Evolutionary conservation across 2,329 filamentous ascomycete species (phyloP).

Genomic region (Aschersonia sp.): DNA sequence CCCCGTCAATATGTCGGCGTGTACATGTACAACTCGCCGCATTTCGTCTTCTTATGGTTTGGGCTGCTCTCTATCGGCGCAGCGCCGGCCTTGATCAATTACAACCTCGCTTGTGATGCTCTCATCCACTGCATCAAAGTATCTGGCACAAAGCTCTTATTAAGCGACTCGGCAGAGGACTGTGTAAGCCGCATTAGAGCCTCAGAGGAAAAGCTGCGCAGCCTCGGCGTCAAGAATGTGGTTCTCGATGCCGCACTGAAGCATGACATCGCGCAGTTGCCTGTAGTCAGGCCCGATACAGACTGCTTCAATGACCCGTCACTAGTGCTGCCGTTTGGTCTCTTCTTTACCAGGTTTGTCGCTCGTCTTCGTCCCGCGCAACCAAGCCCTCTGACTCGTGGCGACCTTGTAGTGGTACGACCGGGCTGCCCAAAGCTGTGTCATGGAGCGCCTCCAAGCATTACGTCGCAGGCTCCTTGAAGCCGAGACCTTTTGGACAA

Average conservation of each 20-base stretch:
- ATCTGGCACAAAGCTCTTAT: slow-evolving; percentile 1
- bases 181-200: slow-evolving; percentile 1
- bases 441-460: background rate
- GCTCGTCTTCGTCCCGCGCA: background rate
- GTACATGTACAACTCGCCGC: slow-evolving; percentile 5
- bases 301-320: slow-evolving; percentile 2
- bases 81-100: slow-evolving; percentile 4
- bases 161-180: slow-evolving; percentile 2
- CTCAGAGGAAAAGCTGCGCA: background rate
- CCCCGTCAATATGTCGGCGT: slow-evolving; percentile 2
- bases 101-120: slow-evolving; percentile 3
- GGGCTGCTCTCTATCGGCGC: slow-evolving; percentile 5
- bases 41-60: slow-evolving; percentile 4
- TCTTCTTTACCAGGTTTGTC: slow-evolving; percentile 4
- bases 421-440: slow-evolving; percentile 3
- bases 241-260: slow-evolving; percentile 1
- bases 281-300: background rate
- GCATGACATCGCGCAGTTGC: slow-evolving; percentile 1
- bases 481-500: slow-evolving; percentile 1
- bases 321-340: background rate
- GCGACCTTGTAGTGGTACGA: slow-evolving; percentile 1
- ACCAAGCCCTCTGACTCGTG: background rate
- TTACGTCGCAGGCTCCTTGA: background rate
- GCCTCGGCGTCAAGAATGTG: background rate
- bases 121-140: slow-evolving; percentile 2